Evolutionary conservation across 208 protist species (phyloP).

Genomic region (Trichomonas vaginalis): DNA sequence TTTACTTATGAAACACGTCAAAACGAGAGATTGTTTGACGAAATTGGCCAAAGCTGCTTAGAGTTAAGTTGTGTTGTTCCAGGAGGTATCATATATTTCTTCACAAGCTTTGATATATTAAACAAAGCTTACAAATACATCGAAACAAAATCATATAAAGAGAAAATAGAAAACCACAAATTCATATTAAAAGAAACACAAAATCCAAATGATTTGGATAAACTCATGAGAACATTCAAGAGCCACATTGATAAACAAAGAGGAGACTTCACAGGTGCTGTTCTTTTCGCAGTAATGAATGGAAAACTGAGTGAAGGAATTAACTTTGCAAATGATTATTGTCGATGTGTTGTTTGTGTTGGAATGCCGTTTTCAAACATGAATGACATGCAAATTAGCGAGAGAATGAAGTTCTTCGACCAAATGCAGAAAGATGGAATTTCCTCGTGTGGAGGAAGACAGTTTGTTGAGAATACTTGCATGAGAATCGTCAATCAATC

Average conservation of each 20-base stretch:
- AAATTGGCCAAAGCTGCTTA: not conserved
- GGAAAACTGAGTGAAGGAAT: conserved; percentile 15
- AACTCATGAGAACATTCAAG: not conserved
- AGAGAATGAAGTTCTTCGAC: not conserved
- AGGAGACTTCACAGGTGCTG: not conserved
- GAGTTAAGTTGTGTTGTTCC: not conserved
- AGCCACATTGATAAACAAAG: not conserved
- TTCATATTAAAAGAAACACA: not conserved
- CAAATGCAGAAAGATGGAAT: not conserved
- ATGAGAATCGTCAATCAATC: conserved; percentile 4
- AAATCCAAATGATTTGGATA: not conserved
- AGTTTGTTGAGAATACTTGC: not conserved
- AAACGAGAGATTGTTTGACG: no score
- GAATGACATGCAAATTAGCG: not conserved
- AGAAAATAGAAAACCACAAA: not conserved
- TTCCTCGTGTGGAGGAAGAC: not conserved
- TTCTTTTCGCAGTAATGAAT: not conserved
- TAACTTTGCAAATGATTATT: conserved; percentile 13
- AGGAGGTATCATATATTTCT: not conserved
- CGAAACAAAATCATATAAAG: not conserved
- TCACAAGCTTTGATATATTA: not conserved
- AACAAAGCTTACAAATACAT: not conserved
- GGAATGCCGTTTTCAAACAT: not conserved
- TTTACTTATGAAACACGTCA: not conserved
- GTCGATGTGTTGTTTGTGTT: not conserved